phyloP scores from a whole-genome alignment of 495 filamentous ascomycete genomes.

The Xylaria cubensis region DNA sequence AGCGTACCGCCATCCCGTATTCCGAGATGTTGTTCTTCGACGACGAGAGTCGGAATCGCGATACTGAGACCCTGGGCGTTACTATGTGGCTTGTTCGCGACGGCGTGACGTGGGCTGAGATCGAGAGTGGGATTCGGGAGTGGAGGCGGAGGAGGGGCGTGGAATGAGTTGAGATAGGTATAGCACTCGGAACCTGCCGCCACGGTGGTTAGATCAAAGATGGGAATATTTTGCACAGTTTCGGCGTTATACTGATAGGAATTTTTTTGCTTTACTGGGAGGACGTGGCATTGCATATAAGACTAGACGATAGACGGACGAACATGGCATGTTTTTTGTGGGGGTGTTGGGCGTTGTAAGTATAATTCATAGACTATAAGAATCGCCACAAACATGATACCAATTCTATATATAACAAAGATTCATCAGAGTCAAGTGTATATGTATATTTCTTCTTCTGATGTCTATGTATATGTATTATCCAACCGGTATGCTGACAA shows the following conservation, averaged over 20 bases:
- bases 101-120: slow-evolving; percentile 78
- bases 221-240: background rate
- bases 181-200: no score
- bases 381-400: slow-evolving; percentile 11
- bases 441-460: background rate
- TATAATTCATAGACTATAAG: background rate
- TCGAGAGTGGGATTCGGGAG: slow-evolving; percentile 78
- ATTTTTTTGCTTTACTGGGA: background rate
- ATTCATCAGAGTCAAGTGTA: background rate
- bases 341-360: slow-evolving; percentile 8
- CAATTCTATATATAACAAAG: background rate
- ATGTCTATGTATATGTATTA: background rate
- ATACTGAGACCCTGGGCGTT: slow-evolving; percentile 85
- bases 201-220: background rate
- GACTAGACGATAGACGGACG: slow-evolving; percentile 8
- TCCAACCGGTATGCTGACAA: background rate
- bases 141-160: slow-evolving; percentile 78
- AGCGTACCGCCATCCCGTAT: slow-evolving; percentile 69
- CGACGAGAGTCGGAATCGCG: slow-evolving; percentile 84
- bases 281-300: slow-evolving; percentile 13
- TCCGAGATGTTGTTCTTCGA: slow-evolving; percentile 97
- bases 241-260: slow-evolving; percentile 5
- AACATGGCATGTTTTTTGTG: slow-evolving; percentile 11
- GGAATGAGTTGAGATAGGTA: background rate
- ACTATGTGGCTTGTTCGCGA: slow-evolving; percentile 81